A percentile compares a stretch with the other conserved stretches of the same genome.
These are phyloP conservation scores for Gyrodon lividus DNA, from an alignment of 768 basidiomycete species.

Conservation along the genomic window DNA sequence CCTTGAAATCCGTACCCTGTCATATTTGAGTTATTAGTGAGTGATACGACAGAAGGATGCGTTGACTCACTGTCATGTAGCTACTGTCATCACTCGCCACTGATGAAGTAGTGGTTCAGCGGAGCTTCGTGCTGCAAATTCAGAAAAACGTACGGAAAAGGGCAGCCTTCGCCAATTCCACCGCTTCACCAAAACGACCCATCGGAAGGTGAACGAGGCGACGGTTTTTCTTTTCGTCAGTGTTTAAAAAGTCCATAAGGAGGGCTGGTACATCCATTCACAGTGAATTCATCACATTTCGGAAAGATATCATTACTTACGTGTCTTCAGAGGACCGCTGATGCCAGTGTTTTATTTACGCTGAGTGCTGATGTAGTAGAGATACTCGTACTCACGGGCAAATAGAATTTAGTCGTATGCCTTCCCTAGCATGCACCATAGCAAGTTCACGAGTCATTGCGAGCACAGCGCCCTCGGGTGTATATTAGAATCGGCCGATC, in stretches of 20 bases:
- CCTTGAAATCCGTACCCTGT: conserved; percentile 89
- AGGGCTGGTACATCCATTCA: conserved; percentile 55
- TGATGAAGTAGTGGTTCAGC: conserved; percentile 25
- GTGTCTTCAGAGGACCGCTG: conserved; percentile 94
- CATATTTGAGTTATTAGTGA: conserved; percentile 5
- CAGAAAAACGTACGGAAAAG: conserved; percentile 77
- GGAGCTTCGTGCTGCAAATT: conserved; percentile 1
- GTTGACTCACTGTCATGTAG: conserved; percentile 79
- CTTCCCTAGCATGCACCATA: conserved; percentile 96
- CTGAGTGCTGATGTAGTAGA: neutral
- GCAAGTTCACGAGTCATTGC: conserved; percentile 98
- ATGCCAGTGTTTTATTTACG: conserved; percentile 6
- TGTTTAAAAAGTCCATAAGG: conserved; percentile 97
- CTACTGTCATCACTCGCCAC: conserved; percentile 95
- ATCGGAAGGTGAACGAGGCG: conserved; percentile 90
- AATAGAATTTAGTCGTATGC: conserved; percentile 92
- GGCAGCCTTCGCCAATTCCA: conserved; percentile 91
- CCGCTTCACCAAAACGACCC: conserved; percentile 96
- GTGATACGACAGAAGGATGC: neutral
- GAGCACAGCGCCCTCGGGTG: conserved; percentile 83
- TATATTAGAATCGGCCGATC: conserved; percentile 6
- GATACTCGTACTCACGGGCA: conserved; percentile 73
- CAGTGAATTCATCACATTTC: neutral
- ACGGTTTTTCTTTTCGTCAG: conserved; percentile 90
- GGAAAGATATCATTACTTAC: conserved; percentile 45